Conservation (phyloP, 768 basidiomycete species). For the Boletus rubroflammeus region DNA sequence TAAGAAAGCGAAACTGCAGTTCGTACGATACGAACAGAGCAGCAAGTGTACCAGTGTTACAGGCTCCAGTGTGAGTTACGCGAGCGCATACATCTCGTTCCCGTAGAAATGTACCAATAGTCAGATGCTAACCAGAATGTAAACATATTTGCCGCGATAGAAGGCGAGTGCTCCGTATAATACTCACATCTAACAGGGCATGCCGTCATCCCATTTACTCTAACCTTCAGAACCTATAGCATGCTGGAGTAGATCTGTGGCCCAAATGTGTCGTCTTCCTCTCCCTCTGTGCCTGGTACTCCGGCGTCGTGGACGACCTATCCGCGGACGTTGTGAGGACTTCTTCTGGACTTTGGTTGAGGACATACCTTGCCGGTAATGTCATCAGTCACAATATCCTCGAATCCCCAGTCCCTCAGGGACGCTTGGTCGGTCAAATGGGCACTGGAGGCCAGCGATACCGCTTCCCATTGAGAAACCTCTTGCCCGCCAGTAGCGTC, state of each 20-base stretch:
- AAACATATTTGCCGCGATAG: background rate
- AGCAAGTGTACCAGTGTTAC: slow-evolving; percentile 60
- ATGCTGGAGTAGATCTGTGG: slow-evolving; percentile 36
- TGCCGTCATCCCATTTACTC: background rate
- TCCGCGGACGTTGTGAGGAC: background rate
- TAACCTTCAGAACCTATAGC: slow-evolving; percentile 7
- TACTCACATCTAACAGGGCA: background rate
- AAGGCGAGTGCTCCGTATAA: background rate
- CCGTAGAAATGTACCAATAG: slow-evolving; percentile 14
- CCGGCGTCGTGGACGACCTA: slow-evolving; percentile 74
- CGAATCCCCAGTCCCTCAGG: slow-evolving; percentile 77
- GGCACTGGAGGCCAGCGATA: slow-evolving; percentile 48
- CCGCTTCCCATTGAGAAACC: slow-evolving; percentile 41
- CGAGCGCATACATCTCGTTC: slow-evolving; percentile 79
- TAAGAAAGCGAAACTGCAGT: slow-evolving; percentile 48
- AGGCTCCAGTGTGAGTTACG: slow-evolving; percentile 96
- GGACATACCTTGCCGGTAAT: slow-evolving; percentile 55
- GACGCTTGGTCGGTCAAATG: slow-evolving; percentile 55
- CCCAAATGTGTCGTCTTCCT: slow-evolving; percentile 55
- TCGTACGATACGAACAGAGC: slow-evolving; percentile 95
- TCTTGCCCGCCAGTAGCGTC: slow-evolving; percentile 33
- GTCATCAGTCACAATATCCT: slow-evolving; percentile 53
- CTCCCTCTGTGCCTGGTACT: slow-evolving; percentile 60
- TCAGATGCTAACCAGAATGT: background rate
- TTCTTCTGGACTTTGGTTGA: background rate